These are phyloP conservation scores for Colletotrichum viniferum DNA, from an alignment of 2,329 filamentous ascomycete species.

Conservation along the genomic window DNA sequence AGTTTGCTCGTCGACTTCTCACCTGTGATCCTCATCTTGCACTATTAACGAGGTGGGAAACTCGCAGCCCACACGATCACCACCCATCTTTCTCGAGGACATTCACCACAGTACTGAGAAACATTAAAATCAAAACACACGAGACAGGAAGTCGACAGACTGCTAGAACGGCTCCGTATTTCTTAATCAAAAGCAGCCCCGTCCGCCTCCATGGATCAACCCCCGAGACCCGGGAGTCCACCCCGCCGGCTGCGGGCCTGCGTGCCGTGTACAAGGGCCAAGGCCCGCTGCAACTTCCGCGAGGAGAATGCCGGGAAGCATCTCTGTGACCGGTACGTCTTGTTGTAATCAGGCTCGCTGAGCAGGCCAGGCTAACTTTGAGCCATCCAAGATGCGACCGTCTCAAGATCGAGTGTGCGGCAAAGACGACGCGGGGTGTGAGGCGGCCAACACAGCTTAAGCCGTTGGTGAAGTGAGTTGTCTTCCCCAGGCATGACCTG, in stretches of 20 bases:
- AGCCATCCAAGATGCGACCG: slow-evolving; percentile 26
- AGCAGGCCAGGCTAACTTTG: not conserved
- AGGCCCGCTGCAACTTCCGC: slow-evolving; percentile 20
- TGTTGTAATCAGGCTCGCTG: not conserved
- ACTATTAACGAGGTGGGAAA: not conserved
- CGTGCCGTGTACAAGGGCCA: slow-evolving; percentile 22
- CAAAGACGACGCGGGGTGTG: slow-evolving; percentile 31
- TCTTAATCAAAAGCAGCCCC: not conserved
- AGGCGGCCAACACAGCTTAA: slow-evolving; percentile 35
- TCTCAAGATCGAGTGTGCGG: slow-evolving; percentile 30
- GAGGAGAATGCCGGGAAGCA: slow-evolving; percentile 14
- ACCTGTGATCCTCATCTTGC: not conserved
- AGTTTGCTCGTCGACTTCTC: not conserved
- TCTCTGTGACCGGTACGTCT: slow-evolving; percentile 16
- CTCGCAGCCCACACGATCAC: not conserved
- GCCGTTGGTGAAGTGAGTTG: slow-evolving; percentile 27
- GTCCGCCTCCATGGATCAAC: slow-evolving; percentile 15
- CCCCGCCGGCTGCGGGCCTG: slow-evolving; percentile 23
- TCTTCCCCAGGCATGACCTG: not conserved
- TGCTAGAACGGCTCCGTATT: not conserved
- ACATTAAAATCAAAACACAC: not conserved
- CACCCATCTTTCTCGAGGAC: not conserved
- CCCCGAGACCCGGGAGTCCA: slow-evolving; percentile 6
- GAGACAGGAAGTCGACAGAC: not conserved
- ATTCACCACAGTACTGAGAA: not conserved